Percentiles rank a stretch among this genome's conserved stretches.
These are phyloP conservation scores for Rhizopus arrhizus DNA, from an alignment of 371 early-diverging fungal species.

Conservation along the genomic window DNA sequence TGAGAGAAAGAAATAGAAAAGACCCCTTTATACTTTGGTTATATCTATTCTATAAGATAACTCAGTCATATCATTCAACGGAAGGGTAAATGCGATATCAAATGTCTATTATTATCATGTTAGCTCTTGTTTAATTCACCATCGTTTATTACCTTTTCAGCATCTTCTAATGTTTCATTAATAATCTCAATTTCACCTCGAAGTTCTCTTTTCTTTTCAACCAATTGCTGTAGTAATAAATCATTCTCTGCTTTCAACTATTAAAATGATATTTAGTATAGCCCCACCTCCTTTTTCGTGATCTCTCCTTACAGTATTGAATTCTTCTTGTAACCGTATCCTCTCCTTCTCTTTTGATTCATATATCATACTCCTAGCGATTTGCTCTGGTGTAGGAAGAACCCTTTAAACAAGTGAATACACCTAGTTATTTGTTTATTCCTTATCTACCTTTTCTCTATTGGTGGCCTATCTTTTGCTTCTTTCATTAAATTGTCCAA, in stretches of 20 bases:
- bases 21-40: background rate
- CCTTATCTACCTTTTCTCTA: slow-evolving; percentile 1
- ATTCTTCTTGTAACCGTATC: slow-evolving; percentile 3
- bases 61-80: background rate
- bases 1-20: background rate
- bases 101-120: background rate
- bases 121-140: too few species aligned
- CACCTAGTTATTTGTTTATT: background rate
- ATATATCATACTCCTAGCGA: background rate
- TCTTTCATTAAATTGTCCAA: background rate
- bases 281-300: background rate
- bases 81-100: background rate
- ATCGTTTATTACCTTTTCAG: background rate
- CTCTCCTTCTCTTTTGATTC: background rate
- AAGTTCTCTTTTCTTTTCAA: background rate
- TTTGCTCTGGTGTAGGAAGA: slow-evolving; percentile 3
- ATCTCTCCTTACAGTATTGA: background rate
- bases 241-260: background rate
- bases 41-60: background rate
- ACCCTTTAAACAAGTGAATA: background rate
- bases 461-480: background rate
- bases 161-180: background rate
- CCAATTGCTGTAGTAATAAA: background rate
- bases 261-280: background rate
- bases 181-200: background rate